Conservation (phyloP, 495 filamentous ascomycete species). For the Trichoderma virens region DNA sequence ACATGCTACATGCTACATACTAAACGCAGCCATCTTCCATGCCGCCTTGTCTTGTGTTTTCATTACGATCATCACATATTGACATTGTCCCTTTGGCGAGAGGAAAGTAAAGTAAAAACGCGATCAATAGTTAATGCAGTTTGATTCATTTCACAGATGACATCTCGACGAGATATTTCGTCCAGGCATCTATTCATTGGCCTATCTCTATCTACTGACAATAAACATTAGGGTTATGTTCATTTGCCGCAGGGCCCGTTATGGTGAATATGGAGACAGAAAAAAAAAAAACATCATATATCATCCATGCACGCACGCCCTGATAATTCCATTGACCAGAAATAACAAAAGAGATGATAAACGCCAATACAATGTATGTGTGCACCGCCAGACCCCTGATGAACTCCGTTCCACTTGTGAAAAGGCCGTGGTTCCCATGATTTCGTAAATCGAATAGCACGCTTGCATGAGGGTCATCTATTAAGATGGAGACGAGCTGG, state of each 20-base stretch:
- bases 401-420: neutral
- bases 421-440: constrained; percentile 1
- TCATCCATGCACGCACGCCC: neutral
- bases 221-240: neutral
- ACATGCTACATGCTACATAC: no score
- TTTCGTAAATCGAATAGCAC: neutral
- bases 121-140: no score
- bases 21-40: no score
- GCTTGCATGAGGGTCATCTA: neutral
- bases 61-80: no score
- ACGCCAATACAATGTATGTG: neutral
- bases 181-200: neutral
- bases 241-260: neutral
- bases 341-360: neutral
- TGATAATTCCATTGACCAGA: neutral
- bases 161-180: neutral
- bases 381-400: neutral
- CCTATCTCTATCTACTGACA: neutral
- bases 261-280: neutral
- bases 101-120: no score
- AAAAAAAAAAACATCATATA: neutral
- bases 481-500: neutral
- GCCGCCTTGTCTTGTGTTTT: no score
- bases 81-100: no score
- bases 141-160: no score